Base-by-base conservation (phyloP, 495 filamentous ascomycete species). In the Penicillium egyptiacum region DNA sequence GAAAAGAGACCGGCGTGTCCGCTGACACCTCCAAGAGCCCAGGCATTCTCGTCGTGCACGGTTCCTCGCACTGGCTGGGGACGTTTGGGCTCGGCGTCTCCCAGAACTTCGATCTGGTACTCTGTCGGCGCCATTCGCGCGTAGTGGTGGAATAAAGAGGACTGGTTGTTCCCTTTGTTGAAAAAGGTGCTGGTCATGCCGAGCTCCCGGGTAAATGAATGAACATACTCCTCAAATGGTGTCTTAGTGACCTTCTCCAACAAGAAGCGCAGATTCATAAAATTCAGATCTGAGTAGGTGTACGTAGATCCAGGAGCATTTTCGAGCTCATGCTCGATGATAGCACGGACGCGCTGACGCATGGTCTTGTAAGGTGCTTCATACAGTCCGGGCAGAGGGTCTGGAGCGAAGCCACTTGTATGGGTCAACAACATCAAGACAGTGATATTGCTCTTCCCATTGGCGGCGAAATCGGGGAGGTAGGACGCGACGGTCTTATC, bases 11-110 rank as follows among this genome's bases (percentile, higher is more conserved):
- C 65, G 11, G 63, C 63, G 44, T 70, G 63, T 5, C 65, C 65
- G 14, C 65, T 66, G 14, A 70, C 60, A 14, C 63, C 60, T 22
- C 60, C 37, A 2, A 70, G 44, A 17, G 61, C 33, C 67, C 67
- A 70, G 48, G 67, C 65, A 37, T 70, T 70, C 48, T 70, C 67
- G 35, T 70, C 67, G 44, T 70, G 67, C 5, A 68, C 64, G 2
- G 64, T 70, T 1, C 67, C 67, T 11, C 65, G 67, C 26, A 70
- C 65, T 11, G 65, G 67, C 42, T 70, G 67, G 1, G 67, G 67
- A n/a, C 66, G 56, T n/a, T 61, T 31, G 1, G 66, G 66, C 44
- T 67, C 66, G n/a, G 17, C 47, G 12, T 49, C 37, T 4, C 64
- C 66, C 14, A 67, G 54, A 26, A 69, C 59, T 23, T 59, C 62